Conservation (phyloP, 371 early-diverging fungal genomes). For the Haplosporangium sp. region DNA sequence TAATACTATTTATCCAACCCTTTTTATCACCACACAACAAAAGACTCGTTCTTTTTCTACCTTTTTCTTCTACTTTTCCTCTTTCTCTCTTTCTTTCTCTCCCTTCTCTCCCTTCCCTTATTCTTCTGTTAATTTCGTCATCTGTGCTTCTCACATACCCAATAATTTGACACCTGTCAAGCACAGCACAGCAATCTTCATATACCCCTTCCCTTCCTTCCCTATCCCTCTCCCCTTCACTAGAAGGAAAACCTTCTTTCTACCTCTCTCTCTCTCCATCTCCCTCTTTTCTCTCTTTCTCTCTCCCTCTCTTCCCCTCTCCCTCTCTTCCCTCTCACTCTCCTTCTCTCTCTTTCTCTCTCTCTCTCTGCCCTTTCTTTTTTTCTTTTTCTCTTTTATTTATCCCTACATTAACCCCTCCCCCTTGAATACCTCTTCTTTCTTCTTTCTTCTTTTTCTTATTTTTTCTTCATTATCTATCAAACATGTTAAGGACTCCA, state of each 20-base stretch:
- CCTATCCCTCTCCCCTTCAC: too few species aligned
- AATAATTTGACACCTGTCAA: neutral
- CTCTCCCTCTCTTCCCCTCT: too few species aligned
- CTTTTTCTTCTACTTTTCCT: neutral
- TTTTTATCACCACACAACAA: too few species aligned
- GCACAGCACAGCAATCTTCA: neutral
- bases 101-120: neutral
- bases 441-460: neutral
- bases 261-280: too few species aligned
- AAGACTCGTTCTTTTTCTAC: neutral
- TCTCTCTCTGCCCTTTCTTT: neutral
- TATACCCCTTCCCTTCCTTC: too few species aligned
- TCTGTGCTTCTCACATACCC: neutral
- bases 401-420: neutral
- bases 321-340: too few species aligned
- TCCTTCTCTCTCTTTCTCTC: too few species aligned
- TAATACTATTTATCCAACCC: neutral
- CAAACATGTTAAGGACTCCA: constrained; percentile 22
- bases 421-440: neutral
- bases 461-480: neutral
- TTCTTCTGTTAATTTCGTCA: neutral
- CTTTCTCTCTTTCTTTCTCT: neutral
- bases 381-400: neutral
- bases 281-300: too few species aligned
- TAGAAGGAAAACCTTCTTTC: too few species aligned